phyloP scores from a whole-genome alignment of 2,329 filamentous ascomycete species.

The Calonectria henricotiae region DNA sequence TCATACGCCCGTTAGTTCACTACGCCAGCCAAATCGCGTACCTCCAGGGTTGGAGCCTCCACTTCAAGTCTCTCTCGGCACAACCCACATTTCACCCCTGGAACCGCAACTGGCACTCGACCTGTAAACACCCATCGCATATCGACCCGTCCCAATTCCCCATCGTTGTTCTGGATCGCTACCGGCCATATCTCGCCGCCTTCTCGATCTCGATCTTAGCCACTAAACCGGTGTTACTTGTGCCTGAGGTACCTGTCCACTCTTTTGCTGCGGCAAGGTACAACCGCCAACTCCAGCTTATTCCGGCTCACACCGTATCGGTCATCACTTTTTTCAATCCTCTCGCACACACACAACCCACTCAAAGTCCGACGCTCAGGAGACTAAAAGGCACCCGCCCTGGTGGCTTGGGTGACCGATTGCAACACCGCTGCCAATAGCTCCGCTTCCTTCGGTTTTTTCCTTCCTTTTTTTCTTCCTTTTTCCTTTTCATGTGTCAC shows the following conservation, averaged over 20 bases:
- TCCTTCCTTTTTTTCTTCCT: conserved; percentile 34
- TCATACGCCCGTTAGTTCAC: conserved; percentile 23
- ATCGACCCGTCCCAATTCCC: conserved; percentile 21
- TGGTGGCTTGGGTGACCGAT: conserved; percentile 18
- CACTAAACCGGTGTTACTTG: conserved; percentile 8
- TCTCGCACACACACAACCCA: conserved; percentile 23
- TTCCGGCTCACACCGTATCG: conserved; percentile 31
- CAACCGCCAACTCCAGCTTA: conserved; percentile 29
- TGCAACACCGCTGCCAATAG: conserved; percentile 40
- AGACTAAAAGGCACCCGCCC: conserved; percentile 28
- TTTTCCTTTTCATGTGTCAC: conserved; percentile 44
- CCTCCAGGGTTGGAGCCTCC: conserved; percentile 33
- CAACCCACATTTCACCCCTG: conserved; percentile 34
- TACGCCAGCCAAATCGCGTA: conserved; percentile 31
- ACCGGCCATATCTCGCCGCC: conserved; percentile 11
- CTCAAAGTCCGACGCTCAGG: conserved; percentile 15
- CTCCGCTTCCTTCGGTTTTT: conserved; percentile 33
- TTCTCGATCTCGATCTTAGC: conserved; percentile 26
- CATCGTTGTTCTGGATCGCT: conserved; percentile 21
- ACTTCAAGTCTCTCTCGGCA: conserved; percentile 33
- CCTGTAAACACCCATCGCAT: conserved; percentile 38
- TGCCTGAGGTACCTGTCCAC: conserved; percentile 31
- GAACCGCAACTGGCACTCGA: conserved; percentile 21
- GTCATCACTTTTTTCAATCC: conserved; percentile 26
- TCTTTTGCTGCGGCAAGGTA: conserved; percentile 23